These are phyloP conservation scores for Yamadazyma phyllophila DNA, from an alignment of 805 yeast species.

Conservation along the genomic window DNA sequence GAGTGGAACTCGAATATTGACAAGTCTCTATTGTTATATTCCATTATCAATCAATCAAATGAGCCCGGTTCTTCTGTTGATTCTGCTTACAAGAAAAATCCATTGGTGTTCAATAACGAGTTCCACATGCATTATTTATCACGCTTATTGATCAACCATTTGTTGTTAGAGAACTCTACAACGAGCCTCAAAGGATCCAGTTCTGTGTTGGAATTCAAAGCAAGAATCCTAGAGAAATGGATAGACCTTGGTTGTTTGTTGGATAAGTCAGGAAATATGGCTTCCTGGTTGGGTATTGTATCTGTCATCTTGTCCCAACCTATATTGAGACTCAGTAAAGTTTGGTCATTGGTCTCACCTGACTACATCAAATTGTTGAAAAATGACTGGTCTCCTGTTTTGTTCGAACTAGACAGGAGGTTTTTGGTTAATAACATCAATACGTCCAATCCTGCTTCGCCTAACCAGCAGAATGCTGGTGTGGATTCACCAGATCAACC, in stretches of 20 bases:
- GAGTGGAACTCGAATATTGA: conserved; percentile 81
- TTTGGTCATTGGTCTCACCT: conserved; percentile 73
- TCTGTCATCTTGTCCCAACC: conserved; percentile 81
- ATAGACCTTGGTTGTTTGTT: conserved; percentile 75
- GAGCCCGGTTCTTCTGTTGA: conserved; percentile 16
- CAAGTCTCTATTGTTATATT: conserved; percentile 66
- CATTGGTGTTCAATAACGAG: conserved; percentile 69
- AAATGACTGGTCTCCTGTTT: conserved; percentile 90
- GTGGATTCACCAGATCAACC: background rate
- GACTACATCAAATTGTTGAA: conserved; percentile 58
- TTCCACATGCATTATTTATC: conserved; percentile 76
- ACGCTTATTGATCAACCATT: conserved; percentile 62
- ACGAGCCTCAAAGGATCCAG: conserved; percentile 14
- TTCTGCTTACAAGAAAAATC: conserved; percentile 55
- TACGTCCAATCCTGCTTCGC: conserved; percentile 9
- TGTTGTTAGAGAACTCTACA: conserved; percentile 52
- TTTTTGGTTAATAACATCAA: conserved; percentile 42
- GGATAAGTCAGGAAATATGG: conserved; percentile 85
- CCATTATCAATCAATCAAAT: conserved; percentile 33
- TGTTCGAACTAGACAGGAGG: conserved; percentile 81
- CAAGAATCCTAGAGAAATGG: conserved; percentile 75
- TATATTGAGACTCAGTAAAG: conserved; percentile 62
- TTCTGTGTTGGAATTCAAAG: conserved; percentile 45
- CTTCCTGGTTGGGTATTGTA: conserved; percentile 89
- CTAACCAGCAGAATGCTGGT: conserved; percentile 3